phyloP scores from a whole-genome alignment of 2,329 filamentous ascomycete species.

The Aspergillus japonicus region DNA sequence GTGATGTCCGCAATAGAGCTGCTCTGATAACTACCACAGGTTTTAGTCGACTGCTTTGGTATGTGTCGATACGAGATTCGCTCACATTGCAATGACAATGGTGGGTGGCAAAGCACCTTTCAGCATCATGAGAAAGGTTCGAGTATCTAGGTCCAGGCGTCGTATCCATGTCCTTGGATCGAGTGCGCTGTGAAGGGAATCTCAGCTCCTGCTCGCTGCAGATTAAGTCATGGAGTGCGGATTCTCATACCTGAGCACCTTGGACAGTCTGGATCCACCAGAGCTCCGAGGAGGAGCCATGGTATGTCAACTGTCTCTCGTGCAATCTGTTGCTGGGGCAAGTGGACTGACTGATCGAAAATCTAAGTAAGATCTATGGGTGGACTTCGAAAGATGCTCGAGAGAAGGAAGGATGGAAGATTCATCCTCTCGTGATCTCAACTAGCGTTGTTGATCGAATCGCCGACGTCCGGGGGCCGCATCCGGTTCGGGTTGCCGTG shows the following conservation, averaged over 20 bases:
- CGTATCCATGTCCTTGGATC: conserved; percentile 23
- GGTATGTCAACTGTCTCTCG: background rate
- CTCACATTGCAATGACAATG: conserved; percentile 58
- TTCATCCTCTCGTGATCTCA: background rate
- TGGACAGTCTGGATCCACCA: background rate
- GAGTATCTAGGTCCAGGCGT: conserved; percentile 26
- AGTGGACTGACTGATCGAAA: background rate
- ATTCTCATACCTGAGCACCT: conserved; percentile 14
- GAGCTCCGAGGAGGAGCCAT: conserved; percentile 13
- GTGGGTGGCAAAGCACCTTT: conserved; percentile 58
- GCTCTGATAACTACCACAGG: conserved; percentile 45
- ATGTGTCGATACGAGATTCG: background rate
- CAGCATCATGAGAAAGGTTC: conserved; percentile 30
- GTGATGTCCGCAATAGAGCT: conserved; percentile 51
- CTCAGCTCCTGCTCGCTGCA: background rate
- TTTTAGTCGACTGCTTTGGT: background rate
- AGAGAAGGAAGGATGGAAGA: background rate
- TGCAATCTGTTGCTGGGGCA: background rate
- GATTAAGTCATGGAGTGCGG: background rate
- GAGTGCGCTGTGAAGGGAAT: conserved; percentile 8
- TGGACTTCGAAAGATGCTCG: background rate
- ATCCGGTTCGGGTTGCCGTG: conserved; percentile 27
- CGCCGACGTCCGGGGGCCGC: conserved; percentile 9
- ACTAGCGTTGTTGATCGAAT: conserved; percentile 3
- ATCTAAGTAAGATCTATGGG: background rate